Percentiles rank a stretch among this genome's conserved stretches.
phyloP scores from a whole-genome alignment of 139 green algal genomes.

The Coccomyxa sp. region DNA sequence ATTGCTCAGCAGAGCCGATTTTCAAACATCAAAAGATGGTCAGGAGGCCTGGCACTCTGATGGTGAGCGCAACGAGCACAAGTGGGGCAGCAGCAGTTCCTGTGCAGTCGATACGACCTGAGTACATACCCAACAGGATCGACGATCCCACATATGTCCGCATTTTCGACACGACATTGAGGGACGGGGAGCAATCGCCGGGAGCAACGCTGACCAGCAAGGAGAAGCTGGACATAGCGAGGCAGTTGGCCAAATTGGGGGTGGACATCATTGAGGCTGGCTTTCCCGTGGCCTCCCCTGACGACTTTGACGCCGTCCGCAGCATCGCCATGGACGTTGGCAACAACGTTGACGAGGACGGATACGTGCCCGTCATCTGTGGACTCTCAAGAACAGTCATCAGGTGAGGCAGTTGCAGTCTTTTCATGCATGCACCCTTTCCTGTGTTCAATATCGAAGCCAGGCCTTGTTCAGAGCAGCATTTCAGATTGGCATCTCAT shows the following conservation, averaged over 20 bases:
- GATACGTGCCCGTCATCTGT: slow-evolving; percentile 98
- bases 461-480: background rate
- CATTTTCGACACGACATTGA: slow-evolving; percentile 98
- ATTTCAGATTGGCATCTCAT: background rate
- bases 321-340: slow-evolving; percentile 89
- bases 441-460: background rate
- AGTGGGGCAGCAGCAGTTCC: too few species aligned
- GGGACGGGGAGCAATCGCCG: slow-evolving; percentile 95
- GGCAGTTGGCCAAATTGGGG: slow-evolving; percentile 88
- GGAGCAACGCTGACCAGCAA: slow-evolving; percentile 91
- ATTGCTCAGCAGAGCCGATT: too few species aligned
- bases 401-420: slow-evolving; percentile 27
- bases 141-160: slow-evolving; percentile 91
- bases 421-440: background rate
- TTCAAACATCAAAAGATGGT: too few species aligned
- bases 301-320: slow-evolving; percentile 94
- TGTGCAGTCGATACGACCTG: slow-evolving; percentile 28
- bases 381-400: slow-evolving; percentile 82
- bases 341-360: slow-evolving; percentile 69
- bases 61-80: too few species aligned
- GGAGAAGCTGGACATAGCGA: slow-evolving; percentile 97
- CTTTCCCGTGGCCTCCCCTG: slow-evolving; percentile 93
- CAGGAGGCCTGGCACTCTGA: too few species aligned
- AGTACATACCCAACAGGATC: slow-evolving; percentile 79
- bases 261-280: slow-evolving; percentile 99